Evolutionary conservation across 2,329 filamentous ascomycete genomes (phyloP), one percentile per base, ranked within the genome.

Genomic region (Sporothrix curviconia): DNA sequence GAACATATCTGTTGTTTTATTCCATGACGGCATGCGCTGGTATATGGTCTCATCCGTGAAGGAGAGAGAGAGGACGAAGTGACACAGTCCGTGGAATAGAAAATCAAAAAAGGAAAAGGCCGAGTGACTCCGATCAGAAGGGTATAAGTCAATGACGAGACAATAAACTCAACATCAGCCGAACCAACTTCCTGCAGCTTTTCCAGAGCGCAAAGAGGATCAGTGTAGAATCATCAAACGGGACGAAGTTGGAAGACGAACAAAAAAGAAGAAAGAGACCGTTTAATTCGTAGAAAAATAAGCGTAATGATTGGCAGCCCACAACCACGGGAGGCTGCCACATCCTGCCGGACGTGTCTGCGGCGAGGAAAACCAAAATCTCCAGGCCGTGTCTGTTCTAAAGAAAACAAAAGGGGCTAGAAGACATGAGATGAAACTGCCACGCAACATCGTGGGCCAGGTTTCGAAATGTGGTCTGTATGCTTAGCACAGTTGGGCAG

Each of bases 111-210:
- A n/a, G n/a, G n/a, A n/a, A n/a, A n/a, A n/a, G n/a, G n/a, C n/a
- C n/a, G n/a, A 37, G 32, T 25, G 47, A 19, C 9, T 15, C 25
- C 34, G 24, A 30, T 6, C 36, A 30, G n/a, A n/a, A n/a, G n/a
- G n/a, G n/a, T n/a, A n/a, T n/a, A n/a, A n/a, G n/a, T n/a, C 19
- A 28, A 51, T 25, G 49, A 39, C 22, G 49, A 51, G 49, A 39
- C 32, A 34, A 51, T 51, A 8, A 14, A 17, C 22, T 39, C 8
- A 19, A 39, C n/a, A 51, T 39, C 32, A 39, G 32, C 49, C 49
- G 49, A 25, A 51, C 34, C 49, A 28, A 14, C 34, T 22, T 24
- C 40, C 49, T 34, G 3, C 24, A 24, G 24, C 24, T 36, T 52
- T 52, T 34, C 19, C n/a, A n/a, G n/a, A n/a, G n/a, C n/a, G n/a